Base-by-base conservation (phyloP, 768 basidiomycete species). In the Pleurotus tuoliensis region DNA sequence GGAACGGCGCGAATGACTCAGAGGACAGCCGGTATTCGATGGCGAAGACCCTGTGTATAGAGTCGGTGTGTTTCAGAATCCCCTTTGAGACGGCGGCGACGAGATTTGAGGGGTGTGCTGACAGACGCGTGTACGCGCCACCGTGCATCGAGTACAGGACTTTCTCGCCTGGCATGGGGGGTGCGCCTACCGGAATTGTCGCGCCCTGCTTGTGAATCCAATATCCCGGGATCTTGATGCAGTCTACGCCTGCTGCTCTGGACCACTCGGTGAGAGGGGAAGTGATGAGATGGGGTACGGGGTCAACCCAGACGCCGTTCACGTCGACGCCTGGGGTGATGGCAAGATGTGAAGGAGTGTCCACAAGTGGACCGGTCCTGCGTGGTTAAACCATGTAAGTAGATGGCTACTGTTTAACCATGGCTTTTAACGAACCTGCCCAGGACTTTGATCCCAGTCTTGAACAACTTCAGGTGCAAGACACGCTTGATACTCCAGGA, bases 1-100 rank as follows among this genome's bases (percentile, higher is more conserved):
- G 91, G 73, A 93, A 93, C 6, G 88, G 80, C 58, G 84, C 75
- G 4, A 69, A 69, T 11, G 73, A 67, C 25, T 65, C 58, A 5
- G 81, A 70, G 39, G 83, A 81, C 44, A 87, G 78, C 4, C 90
- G 84, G 67, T 93, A 94, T 69, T 92, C 91, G 47, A 90, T 62
- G 11, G 80, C 78, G 63, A 89, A 79, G 4, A 75, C 71, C 41
- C 84, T 80, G 25, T 72, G 66, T n/a, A 83, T 65, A 11, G 72
- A 58, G 41, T 71, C 65, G 40, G 73, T 69, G 22, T 80, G 71
- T 57, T 81, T 64, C 20, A 89, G 64, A 24, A 84, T 65, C 11
- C 77, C 80, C 9, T 69, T 75, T 1, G 75, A 61, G 20, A 87
- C 76, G 30, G 69, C 64, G 1, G 80, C 69, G 0, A 79, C 77